Evolutionary conservation across 108 stramenopile species (phyloP), one percentile per base, ranked within the genome.

Genomic region (Discostella stelligeroides): DNA sequence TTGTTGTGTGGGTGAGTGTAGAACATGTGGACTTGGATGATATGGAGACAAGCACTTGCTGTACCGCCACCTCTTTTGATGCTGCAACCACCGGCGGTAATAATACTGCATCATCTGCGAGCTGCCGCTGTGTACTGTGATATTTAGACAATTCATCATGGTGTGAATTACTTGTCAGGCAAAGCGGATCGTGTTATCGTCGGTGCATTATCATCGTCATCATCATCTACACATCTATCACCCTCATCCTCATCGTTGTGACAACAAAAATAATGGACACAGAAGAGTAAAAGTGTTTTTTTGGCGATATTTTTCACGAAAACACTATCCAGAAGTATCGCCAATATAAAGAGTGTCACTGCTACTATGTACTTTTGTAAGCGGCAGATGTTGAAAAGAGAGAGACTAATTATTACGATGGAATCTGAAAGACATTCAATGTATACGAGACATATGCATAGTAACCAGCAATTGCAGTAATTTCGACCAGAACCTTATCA

Each of bases 391-490:
- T n/a, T n/a, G n/a, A n/a, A n/a, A n/a, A n/a, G n/a, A n/a, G n/a
- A n/a, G n/a, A n/a, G n/a, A n/a, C 46, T 7, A 47, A 2, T 15
- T 15, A 3, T 47, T 2, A 18, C 13, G 86, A 80, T 42, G 89
- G 85, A 50, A 93, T 89, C 29, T 66, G 69, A 66, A 93, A 93
- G 0, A 85, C 89, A 66, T 93, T 93, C 40, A 93, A 46, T 15
- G 92, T 93, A 49, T 82, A 93, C 12, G 88, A 73, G 34, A 89
- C 89, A 61, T 76, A 88, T 0, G 92, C 82, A 63, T 93, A 93
- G 51, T 93, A 93, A 2, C 92, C 92, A 17, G 75, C 71, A 63
- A 93, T 93, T 53, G 87, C 84, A 39, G 84, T 85, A 49, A 93
- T 88, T 69, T 90, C 92, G 8, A 90, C 89, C 69, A 90, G 63